Evolutionary conservation across 225 moss, liverwort and hornwort species (phyloP).

Genomic region (Polytrichum formosum): DNA sequence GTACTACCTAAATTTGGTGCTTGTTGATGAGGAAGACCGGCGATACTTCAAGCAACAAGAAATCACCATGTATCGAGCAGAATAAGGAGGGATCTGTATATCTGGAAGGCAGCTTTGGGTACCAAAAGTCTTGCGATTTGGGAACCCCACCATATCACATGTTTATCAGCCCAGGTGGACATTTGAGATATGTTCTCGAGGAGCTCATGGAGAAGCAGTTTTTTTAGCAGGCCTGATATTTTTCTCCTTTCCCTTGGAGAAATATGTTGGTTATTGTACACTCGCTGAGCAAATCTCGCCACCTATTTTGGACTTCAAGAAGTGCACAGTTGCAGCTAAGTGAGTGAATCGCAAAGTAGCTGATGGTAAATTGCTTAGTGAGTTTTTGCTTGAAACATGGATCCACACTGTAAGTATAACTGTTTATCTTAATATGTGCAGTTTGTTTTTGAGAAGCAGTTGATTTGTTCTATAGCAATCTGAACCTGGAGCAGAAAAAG

Average conservation of each 20-base stretch:
- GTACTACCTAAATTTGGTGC: slow-evolving; percentile 95
- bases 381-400: slow-evolving; percentile 14
- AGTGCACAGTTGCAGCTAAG: slow-evolving; percentile 15
- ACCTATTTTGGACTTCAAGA: slow-evolving; percentile 12
- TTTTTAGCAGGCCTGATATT: slow-evolving; percentile 7
- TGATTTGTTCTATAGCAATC: slow-evolving; percentile 7
- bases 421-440: slow-evolving; percentile 15
- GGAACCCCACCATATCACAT: slow-evolving; percentile 9
- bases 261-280: slow-evolving; percentile 33
- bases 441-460: slow-evolving; percentile 18
- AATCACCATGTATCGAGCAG: slow-evolving; percentile 84
- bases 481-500: neutral
- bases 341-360: slow-evolving; percentile 12
- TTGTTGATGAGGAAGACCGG: slow-evolving; percentile 98
- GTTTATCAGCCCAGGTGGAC: slow-evolving; percentile 13
- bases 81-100: slow-evolving; percentile 32
- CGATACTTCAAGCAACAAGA: slow-evolving; percentile 99
- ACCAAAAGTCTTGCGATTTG: slow-evolving; percentile 2
- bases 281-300: slow-evolving; percentile 13
- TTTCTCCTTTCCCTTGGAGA: slow-evolving; percentile 10
- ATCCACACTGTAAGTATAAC: slow-evolving; percentile 27
- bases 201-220: slow-evolving; percentile 8
- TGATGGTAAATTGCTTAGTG: slow-evolving; percentile 17
- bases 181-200: neutral
- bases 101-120: slow-evolving; percentile 13